Conservation (phyloP, 345 rosid species). For the Clausena lansium region DNA sequence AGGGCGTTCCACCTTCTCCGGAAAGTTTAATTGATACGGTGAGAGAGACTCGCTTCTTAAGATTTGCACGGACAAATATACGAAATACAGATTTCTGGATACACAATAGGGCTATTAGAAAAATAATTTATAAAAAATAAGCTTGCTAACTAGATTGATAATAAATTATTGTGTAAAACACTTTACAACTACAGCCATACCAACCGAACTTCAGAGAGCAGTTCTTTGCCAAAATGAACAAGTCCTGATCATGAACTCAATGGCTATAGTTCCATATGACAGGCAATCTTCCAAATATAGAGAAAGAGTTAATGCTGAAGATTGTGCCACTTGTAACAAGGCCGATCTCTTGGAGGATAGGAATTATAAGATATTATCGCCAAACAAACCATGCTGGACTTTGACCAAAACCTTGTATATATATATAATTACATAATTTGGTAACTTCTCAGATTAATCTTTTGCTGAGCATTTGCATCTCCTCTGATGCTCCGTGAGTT, state of each 20-base stretch:
- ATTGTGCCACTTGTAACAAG: constrained; percentile 2
- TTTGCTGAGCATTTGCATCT: constrained; percentile 60
- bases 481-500: constrained; percentile 65
- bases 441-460: constrained; percentile 34
- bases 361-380: neutral
- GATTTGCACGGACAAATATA: neutral
- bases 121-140: neutral
- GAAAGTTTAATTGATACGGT: neutral
- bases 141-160: constrained; percentile 9
- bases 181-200: constrained; percentile 22
- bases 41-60: neutral
- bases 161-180: constrained; percentile 17
- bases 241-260: constrained; percentile 15
- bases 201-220: constrained; percentile 14
- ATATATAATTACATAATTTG: constrained; percentile 10
- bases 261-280: neutral
- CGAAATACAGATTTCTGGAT: neutral
- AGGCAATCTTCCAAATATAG: constrained; percentile 17
- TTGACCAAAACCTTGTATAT: neutral
- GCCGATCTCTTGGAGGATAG: neutral
- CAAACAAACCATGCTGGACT: constrained; percentile 8
- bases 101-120: neutral
- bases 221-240: constrained; percentile 9
- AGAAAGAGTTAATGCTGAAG: neutral
- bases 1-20: neutral